These are phyloP conservation scores for Pseudogymnoascus sp. DNA, from an alignment of 2,329 filamentous ascomycete genomes.

Conservation along the genomic window DNA sequence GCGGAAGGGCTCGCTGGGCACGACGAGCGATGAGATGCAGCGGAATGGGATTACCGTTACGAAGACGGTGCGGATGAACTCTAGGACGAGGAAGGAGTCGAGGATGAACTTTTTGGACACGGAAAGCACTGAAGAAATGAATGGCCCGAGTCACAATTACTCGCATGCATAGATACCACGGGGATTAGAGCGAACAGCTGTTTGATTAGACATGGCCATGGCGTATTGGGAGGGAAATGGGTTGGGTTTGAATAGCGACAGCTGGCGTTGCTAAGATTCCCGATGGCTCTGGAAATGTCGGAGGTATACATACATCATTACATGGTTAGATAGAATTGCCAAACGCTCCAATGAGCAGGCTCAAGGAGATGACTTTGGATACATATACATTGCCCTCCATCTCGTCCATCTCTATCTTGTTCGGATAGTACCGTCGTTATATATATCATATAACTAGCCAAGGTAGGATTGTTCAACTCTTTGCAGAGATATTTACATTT, in stretches of 20 bases:
- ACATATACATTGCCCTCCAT: neutral
- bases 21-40: neutral
- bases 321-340: neutral
- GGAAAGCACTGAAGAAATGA: slow-evolving; percentile 2
- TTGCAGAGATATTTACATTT: neutral
- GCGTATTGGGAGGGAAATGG: slow-evolving; percentile 1
- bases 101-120: slow-evolving; percentile 1
- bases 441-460: neutral
- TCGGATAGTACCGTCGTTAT: neutral
- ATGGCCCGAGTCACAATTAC: neutral
- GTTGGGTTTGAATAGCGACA: neutral
- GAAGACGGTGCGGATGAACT: neutral
- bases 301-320: neutral
- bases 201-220: neutral
- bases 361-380: neutral
- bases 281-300: neutral
- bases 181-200: neutral
- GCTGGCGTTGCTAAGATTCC: slow-evolving; percentile 4
- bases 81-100: slow-evolving; percentile 4
- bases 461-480: neutral
- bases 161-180: neutral
- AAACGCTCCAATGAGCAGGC: neutral
- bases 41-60: neutral
- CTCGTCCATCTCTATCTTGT: neutral
- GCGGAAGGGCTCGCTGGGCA: neutral